Base-by-base conservation (phyloP, 2,329 filamentous ascomycete species). In the Cordyceps fumosorosea region DNA sequence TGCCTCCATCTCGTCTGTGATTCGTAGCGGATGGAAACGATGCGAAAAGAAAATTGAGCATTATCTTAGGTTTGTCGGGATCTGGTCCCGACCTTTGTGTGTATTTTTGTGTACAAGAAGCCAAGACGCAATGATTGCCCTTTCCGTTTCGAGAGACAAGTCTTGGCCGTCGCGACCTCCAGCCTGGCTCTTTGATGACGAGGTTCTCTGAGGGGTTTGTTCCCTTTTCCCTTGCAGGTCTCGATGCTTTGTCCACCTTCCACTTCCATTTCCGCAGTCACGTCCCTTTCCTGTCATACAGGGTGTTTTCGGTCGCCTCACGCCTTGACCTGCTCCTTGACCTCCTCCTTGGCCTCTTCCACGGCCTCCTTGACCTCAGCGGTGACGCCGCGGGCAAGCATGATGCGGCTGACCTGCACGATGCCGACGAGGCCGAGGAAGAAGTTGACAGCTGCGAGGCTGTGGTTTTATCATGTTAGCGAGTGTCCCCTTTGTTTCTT, bases 381-480 rank as follows among this genome's bases (percentile, higher is more conserved):
- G 71, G 87, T 76, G 64, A 81, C 82, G 67, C 80, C 76, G 69
- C 88, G 81, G 75, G 87, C 89, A 70, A 84, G 62, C 68, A 85
- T 76, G 72, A 98, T 97, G 70, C 95, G 88, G 67, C 79, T 79
- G 67, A 91, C 82, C 81, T 99, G 95, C 67, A 91, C 83, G 63
- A 90, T 79, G 70, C 95, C 95, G 66, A 97, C 93, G 67, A 89
- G 79, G 70, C 90, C 93, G 69, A 99, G 89, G 84, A 97, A 96
- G 85, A 97, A 97, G 85, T 99, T 99, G 74, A 98, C 95, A 61
- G 92, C 87, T 65, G 95, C 95, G 64, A 99, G 87, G 65, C 89
- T 92, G 65, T 20, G 7, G 5, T 18, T 26, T n/a, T 16, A 8
- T 58, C 14, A 1, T 29, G 48, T 51, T 20, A 51, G 56, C 18